These are phyloP conservation scores for Pseudocercospora vitis DNA, from an alignment of 2,329 filamentous ascomycete genomes.

Conservation along the genomic window DNA sequence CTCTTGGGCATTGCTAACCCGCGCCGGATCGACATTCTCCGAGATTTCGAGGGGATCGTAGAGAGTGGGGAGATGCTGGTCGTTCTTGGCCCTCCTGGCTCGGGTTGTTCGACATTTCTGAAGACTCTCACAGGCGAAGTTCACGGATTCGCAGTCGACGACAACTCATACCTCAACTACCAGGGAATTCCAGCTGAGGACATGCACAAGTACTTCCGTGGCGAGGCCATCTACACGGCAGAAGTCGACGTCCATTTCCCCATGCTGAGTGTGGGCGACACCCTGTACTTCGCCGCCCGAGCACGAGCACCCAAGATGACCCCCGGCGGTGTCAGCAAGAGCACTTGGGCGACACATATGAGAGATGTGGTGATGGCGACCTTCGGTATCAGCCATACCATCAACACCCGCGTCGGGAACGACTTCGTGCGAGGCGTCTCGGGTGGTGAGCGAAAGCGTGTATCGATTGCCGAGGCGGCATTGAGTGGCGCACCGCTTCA, in stretches of 20 bases:
- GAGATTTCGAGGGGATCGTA: slow-evolving; percentile 66
- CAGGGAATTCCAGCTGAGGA: slow-evolving; percentile 71
- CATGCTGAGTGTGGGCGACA: slow-evolving; percentile 73
- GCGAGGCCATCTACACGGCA: slow-evolving; percentile 83
- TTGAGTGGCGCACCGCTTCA: slow-evolving; percentile 61
- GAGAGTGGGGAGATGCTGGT: slow-evolving; percentile 73
- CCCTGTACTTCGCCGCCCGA: slow-evolving; percentile 72
- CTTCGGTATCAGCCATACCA: slow-evolving; percentile 71
- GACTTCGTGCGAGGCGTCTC: slow-evolving; percentile 73
- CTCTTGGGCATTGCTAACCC: slow-evolving; percentile 34
- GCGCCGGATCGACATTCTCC: slow-evolving; percentile 60
- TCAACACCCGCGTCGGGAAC: slow-evolving; percentile 72
- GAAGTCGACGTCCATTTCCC: slow-evolving; percentile 83
- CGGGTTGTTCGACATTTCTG: slow-evolving; percentile 77
- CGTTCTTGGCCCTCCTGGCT: slow-evolving; percentile 67
- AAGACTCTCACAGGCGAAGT: slow-evolving; percentile 84
- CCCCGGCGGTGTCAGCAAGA: slow-evolving; percentile 57
- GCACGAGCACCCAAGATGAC: slow-evolving; percentile 65
- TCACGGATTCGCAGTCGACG: slow-evolving; percentile 72
- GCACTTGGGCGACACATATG: slow-evolving; percentile 61
- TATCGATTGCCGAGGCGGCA: slow-evolving; percentile 77
- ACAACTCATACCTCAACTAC: slow-evolving; percentile 75
- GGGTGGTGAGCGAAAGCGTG: slow-evolving; percentile 75
- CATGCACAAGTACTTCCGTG: slow-evolving; percentile 76
- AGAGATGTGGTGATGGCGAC: slow-evolving; percentile 73